Evolutionary conservation across 1,139 yeast species (phyloP), one percentile per base, ranked within the genome.

Genomic region (Sugiyamaella xylanicola): DNA sequence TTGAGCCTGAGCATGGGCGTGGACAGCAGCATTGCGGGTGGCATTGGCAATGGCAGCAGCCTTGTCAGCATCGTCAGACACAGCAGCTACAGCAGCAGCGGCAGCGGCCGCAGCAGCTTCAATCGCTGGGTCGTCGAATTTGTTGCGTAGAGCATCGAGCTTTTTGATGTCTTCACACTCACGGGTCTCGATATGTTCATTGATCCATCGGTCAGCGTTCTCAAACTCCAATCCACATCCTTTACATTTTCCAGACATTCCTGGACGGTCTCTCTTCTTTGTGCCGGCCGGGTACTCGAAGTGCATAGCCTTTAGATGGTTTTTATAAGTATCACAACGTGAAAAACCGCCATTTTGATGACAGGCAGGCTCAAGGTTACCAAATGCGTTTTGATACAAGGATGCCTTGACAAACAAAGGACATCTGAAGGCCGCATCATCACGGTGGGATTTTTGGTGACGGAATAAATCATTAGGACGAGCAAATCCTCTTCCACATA

Each of bases 261-360:
- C 79, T 17, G 74, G 73, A 61, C 97, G 78, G 65, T 88, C 87
- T 61, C 82, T 85, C 72, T 90, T 90, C 66, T 85, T 84, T 5
- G 96, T 90, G 3, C 96, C 96, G 46, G 80, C 80, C 2, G 97
- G 97, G 71, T 91, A 91, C 65, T 83, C 87, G 70, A 91, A 91
- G 70, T 91, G 97, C 61, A 91, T 79, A 2, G 97, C 95, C 69
- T 87, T 88, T 60, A 91, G 76, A 72, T 91, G 97, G 71, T 90
- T 91, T 68, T 91, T 91, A 74, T 83, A 91, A 4, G 97, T 91
- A 70, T 91, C 97, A 68, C 96, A 87, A 48, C 97, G 79, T 17
- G 91, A 83, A 65, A 91, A 91, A 40, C 87, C 84, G 4, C 97
- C 97, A 3, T 89, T 83, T 58, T 82, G 81, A 69, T 91, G 97